Percentiles rank a stretch among this genome's conserved stretches.
Evolutionary conservation across 192 early-diverging fungal genomes (phyloP).

Genomic region (Entomortierella chlamydospora): DNA sequence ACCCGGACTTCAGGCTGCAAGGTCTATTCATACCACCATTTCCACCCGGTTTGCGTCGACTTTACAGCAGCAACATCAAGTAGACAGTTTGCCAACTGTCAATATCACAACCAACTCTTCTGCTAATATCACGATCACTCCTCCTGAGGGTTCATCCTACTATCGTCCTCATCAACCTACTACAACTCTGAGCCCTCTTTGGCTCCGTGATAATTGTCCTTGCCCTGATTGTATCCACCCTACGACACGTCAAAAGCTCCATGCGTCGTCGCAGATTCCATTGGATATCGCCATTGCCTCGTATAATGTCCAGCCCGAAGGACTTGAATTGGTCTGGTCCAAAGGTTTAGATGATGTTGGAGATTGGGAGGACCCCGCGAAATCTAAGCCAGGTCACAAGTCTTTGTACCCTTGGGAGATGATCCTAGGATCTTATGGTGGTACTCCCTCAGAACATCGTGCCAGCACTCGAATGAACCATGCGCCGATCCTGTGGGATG

Average conservation of each 20-base stretch:
- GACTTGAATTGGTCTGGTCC: conserved; percentile 60
- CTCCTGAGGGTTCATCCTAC: conserved; percentile 17
- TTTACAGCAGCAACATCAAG: background rate
- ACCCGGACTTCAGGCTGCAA: conserved; percentile 4
- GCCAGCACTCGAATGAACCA: conserved; percentile 32
- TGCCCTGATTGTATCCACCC: conserved; percentile 69
- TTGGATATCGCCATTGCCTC: conserved; percentile 55
- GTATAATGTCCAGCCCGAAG: conserved; percentile 25
- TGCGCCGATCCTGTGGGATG: conserved; percentile 56
- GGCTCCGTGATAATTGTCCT: conserved; percentile 73
- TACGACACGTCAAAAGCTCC: conserved; percentile 66
- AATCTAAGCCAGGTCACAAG: conserved; percentile 38
- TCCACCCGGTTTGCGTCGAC: background rate
- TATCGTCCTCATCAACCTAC: conserved; percentile 15
- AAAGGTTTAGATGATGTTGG: conserved; percentile 56
- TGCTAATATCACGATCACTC: conserved; percentile 5
- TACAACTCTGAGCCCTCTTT: conserved; percentile 48
- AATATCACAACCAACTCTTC: background rate
- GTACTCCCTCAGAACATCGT: conserved; percentile 22
- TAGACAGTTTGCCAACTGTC: conserved; percentile 2
- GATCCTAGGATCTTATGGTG: conserved; percentile 48
- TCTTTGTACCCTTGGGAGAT: conserved; percentile 40
- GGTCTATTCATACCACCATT: conserved; percentile 21
- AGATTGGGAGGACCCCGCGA: conserved; percentile 37
- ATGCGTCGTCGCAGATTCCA: conserved; percentile 63